Conservation (phyloP, 345 rosid genomes). For the Moricandia moricandioides region DNA sequence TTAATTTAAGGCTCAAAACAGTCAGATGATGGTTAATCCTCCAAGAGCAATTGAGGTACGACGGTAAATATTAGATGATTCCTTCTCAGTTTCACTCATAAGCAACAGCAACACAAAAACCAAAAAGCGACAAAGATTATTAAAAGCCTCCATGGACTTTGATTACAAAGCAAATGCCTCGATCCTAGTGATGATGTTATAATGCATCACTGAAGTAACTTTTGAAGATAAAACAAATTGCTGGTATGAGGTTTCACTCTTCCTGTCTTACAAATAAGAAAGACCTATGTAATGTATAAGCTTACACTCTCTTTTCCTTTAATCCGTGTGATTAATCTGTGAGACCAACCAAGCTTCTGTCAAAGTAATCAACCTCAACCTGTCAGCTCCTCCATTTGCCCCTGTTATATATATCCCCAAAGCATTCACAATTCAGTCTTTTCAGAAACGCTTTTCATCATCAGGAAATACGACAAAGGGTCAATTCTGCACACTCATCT, state of each 20-base stretch:
- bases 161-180: background rate
- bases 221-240: background rate
- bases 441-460: background rate
- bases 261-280: conserved; percentile 13
- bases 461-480: too few species aligned
- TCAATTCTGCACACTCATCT: too few species aligned
- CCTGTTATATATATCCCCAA: too few species aligned
- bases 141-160: background rate
- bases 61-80: too few species aligned
- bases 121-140: background rate
- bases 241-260: conserved; percentile 15
- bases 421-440: conserved; percentile 1
- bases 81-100: background rate
- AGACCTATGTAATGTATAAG: background rate
- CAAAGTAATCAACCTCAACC: conserved; percentile 59
- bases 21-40: too few species aligned
- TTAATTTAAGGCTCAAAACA: too few species aligned
- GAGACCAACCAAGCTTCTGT: background rate
- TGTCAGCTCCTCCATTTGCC: conserved; percentile 83
- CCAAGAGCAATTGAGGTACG: too few species aligned
- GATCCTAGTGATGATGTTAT: background rate
- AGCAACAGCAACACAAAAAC: background rate
- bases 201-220: background rate
- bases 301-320: background rate
- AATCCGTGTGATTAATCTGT: background rate